Evolutionary conservation across 768 basidiomycete species (phyloP).

Genomic region (Boletus rex-veris): DNA sequence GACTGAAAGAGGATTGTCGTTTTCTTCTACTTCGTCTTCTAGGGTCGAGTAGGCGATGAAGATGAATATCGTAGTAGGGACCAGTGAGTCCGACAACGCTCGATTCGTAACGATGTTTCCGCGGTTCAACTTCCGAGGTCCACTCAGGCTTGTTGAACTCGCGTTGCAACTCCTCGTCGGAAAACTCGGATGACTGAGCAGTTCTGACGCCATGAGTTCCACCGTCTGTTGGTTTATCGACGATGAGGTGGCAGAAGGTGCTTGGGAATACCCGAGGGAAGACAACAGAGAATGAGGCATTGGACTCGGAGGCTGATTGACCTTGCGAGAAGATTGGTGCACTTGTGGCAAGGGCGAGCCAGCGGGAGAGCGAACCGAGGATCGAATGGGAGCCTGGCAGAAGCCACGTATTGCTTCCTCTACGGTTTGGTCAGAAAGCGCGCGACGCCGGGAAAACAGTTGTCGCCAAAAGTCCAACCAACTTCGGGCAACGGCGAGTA

Average conservation of each 20-base stretch:
- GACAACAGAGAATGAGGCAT: no score
- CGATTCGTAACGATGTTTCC: neutral
- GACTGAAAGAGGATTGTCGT: neutral
- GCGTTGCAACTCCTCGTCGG: no score
- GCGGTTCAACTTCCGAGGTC: slow-evolving; percentile 12
- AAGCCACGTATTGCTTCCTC: slow-evolving; percentile 9
- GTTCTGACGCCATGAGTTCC: neutral
- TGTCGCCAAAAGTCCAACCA: slow-evolving; percentile 2
- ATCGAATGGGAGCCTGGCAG: slow-evolving; percentile 5
- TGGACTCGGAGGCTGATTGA: neutral
- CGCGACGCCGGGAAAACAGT: neutral
- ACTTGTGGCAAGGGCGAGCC: neutral
- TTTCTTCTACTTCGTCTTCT: neutral
- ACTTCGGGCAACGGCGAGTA: neutral
- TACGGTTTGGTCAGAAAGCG: neutral
- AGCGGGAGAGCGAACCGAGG: neutral
- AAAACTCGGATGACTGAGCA: neutral
- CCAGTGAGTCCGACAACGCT: neutral
- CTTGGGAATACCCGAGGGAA: neutral
- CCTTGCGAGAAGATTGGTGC: no score
- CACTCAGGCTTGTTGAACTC: slow-evolving; percentile 5
- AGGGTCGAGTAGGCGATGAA: neutral
- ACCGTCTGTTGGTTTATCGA: neutral
- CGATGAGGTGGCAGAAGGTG: neutral
- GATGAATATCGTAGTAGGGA: slow-evolving; percentile 9